Evolutionary conservation across 768 basidiomycete genomes (phyloP).

Genomic region (Russula ochroleuca): DNA sequence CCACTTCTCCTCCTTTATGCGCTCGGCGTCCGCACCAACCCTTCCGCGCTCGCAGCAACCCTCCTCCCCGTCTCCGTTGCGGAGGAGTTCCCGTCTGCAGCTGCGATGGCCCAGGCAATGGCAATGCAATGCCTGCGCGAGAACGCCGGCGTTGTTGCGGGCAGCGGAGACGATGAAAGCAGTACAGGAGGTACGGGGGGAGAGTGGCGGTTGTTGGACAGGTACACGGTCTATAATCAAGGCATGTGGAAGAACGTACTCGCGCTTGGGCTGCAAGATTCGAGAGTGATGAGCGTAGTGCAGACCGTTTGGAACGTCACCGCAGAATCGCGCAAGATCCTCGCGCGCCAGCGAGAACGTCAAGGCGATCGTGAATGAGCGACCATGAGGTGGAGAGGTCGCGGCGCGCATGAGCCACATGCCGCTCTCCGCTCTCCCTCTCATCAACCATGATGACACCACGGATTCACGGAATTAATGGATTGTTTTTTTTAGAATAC

Average conservation of each 20-base stretch:
- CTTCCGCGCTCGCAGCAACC: conserved; percentile 20
- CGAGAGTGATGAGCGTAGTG: conserved; percentile 44
- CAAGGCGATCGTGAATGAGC: not conserved
- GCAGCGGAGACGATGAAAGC: not conserved
- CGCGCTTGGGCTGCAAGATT: conserved; percentile 47
- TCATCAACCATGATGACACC: not conserved
- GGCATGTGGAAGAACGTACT: conserved; percentile 68
- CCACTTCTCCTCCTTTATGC: conserved; percentile 19
- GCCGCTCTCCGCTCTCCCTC: not conserved
- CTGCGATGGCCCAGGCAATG: conserved; percentile 31
- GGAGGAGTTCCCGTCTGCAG: conserved; percentile 24
- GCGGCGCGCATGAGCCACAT: not conserved
- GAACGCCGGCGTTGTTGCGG: conserved; percentile 26
- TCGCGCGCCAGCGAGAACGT: conserved; percentile 25
- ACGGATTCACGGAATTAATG: conserved; percentile 7
- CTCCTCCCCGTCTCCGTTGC: conserved; percentile 23
- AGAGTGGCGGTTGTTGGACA: conserved; percentile 32
- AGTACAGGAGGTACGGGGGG: not conserved
- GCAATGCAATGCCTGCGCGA: conserved; percentile 21
- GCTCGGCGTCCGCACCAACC: conserved; percentile 16
- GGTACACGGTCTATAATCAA: conserved; percentile 42
- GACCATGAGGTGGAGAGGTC: not conserved
- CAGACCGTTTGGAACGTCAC: conserved; percentile 71
- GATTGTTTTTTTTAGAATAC: not conserved
- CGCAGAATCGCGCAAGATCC: conserved; percentile 50